Evolutionary conservation across 805 yeast species (phyloP).

Genomic region (Cyberlindnera saturnus): DNA sequence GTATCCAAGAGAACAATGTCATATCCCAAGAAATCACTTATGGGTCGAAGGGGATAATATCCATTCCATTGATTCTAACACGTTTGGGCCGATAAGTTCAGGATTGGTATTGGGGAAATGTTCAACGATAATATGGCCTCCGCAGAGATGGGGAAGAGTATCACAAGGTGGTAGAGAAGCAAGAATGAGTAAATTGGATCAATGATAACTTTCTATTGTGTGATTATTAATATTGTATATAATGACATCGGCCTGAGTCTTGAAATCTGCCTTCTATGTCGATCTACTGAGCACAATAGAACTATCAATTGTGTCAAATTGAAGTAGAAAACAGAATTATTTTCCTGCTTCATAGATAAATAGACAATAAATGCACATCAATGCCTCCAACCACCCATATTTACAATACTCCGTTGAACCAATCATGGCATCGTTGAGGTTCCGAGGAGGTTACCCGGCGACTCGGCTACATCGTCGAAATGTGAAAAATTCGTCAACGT

Average conservation of each 20-base stretch:
- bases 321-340: too few species aligned
- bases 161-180: slow-evolving; percentile 50
- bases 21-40: slow-evolving; percentile 71
- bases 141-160: slow-evolving; percentile 44
- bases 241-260: background rate
- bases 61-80: slow-evolving; percentile 80
- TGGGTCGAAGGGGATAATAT: slow-evolving; percentile 96
- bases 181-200: slow-evolving; percentile 22
- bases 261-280: background rate
- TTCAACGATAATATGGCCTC: slow-evolving; percentile 64
- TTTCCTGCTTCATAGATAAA: too few species aligned
- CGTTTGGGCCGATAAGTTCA: slow-evolving; percentile 81
- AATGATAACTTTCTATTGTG: background rate
- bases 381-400: too few species aligned
- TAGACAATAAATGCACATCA: too few species aligned
- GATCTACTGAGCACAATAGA: too few species aligned
- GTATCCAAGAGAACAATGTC: slow-evolving; percentile 57
- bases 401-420: too few species aligned
- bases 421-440: too few species aligned
- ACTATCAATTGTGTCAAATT: too few species aligned
- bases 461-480: background rate
- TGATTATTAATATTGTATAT: background rate
- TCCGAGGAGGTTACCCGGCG: background rate
- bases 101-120: slow-evolving; percentile 81
- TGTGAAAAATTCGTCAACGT: slow-evolving; percentile 10